Evolutionary conservation across 2,329 filamentous ascomycete genomes (phyloP).

Genomic region (Penicillium sp.): DNA sequence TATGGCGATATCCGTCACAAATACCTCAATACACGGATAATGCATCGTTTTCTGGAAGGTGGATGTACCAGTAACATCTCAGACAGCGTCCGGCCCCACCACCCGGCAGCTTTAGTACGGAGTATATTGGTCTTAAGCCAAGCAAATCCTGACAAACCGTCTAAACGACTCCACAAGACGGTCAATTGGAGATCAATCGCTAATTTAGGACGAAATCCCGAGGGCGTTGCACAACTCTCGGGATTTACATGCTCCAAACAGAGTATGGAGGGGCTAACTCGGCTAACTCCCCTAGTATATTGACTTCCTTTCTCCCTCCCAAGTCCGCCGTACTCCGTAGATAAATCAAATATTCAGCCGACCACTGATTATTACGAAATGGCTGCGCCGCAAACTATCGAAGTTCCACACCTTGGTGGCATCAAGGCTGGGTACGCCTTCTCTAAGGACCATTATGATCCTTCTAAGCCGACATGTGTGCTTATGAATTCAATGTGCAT

Average conservation of each 20-base stretch:
- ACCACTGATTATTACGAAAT: conserved; percentile 7
- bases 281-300: background rate
- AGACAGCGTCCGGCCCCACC: background rate
- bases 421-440: conserved; percentile 50
- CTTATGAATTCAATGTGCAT: conserved; percentile 53
- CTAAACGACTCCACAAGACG: background rate
- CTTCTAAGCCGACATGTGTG: conserved; percentile 50
- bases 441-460: conserved; percentile 45
- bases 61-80: background rate
- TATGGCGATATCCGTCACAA: background rate
- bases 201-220: background rate
- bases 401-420: conserved; percentile 50
- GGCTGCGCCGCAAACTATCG: conserved; percentile 32
- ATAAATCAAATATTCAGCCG: background rate
- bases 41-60: background rate
- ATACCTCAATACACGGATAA: background rate
- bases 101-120: background rate
- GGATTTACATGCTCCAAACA: background rate
- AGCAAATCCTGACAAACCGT: background rate
- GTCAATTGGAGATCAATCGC: background rate
- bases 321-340: background rate
- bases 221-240: background rate
- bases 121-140: background rate
- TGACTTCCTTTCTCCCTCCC: background rate
- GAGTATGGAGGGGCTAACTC: background rate